Conservation (phyloP, 2,329 filamentous ascomycete genomes). For the Pochonia chlamydosporia region DNA sequence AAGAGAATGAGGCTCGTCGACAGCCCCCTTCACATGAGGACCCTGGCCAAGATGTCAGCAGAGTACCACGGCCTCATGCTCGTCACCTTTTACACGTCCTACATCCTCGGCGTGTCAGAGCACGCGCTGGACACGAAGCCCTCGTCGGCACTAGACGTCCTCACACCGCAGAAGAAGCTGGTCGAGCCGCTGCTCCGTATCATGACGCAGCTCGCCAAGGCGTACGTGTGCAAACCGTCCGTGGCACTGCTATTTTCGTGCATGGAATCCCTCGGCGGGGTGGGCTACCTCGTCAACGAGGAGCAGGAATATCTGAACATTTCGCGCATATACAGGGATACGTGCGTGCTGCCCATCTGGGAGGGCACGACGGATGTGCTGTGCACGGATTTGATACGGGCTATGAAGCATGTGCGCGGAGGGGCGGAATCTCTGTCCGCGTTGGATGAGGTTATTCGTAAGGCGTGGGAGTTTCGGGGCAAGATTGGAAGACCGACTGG, state of each 20-base stretch:
- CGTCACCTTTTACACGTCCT: slow-evolving; percentile 47
- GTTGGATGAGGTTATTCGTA: slow-evolving; percentile 33
- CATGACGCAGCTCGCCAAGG: slow-evolving; percentile 56
- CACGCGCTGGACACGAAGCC: slow-evolving; percentile 21
- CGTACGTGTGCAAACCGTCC: slow-evolving; percentile 45
- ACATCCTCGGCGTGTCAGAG: slow-evolving; percentile 50
- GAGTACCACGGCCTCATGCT: slow-evolving; percentile 53
- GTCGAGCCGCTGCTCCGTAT: slow-evolving; percentile 45
- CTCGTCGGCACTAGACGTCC: slow-evolving; percentile 16
- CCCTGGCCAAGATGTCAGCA: slow-evolving; percentile 48
- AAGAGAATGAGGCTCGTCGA: slow-evolving; percentile 41
- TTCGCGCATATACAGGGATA: slow-evolving; percentile 60
- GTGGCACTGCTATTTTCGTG: slow-evolving; percentile 47
- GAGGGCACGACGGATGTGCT: slow-evolving; percentile 70
- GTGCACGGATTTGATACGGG: slow-evolving; percentile 43
- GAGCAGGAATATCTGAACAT: slow-evolving; percentile 61
- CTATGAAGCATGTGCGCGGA: slow-evolving; percentile 37
- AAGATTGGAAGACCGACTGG: slow-evolving; percentile 16
- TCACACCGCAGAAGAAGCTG: slow-evolving; percentile 28
- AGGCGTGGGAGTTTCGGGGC: slow-evolving; percentile 17
- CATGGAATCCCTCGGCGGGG: slow-evolving; percentile 61
- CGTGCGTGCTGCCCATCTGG: slow-evolving; percentile 60
- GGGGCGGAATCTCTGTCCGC: slow-evolving; percentile 34
- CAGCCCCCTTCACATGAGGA: slow-evolving; percentile 51
- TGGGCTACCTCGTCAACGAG: slow-evolving; percentile 60